These are phyloP conservation scores for Phlyctochytrium bullatum DNA, from an alignment of 192 early-diverging fungal species.

Conservation along the genomic window DNA sequence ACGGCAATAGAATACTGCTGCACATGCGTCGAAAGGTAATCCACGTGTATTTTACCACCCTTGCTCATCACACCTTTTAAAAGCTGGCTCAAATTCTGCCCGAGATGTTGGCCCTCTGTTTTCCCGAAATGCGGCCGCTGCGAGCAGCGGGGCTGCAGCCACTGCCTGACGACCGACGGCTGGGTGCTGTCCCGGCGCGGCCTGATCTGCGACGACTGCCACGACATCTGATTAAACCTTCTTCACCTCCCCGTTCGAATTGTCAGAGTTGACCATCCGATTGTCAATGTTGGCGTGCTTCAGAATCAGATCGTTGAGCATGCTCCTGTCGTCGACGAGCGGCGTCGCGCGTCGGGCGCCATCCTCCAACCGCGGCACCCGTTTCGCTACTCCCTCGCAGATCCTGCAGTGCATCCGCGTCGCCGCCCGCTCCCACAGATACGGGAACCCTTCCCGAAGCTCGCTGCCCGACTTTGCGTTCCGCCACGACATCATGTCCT, in stretches of 20 bases:
- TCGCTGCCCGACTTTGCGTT: not conserved
- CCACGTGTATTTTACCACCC: not conserved
- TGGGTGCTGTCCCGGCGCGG: not conserved
- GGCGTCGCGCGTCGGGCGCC: not conserved
- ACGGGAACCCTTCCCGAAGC: not conserved
- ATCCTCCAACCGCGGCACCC: no score
- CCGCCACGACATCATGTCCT: constrained; percentile 1
- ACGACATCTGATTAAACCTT: not conserved
- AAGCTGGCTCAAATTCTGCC: not conserved
- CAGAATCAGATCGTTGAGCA: not conserved
- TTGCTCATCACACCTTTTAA: not conserved
- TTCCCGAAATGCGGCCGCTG: not conserved
- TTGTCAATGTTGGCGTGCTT: not conserved
- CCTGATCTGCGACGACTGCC: not conserved
- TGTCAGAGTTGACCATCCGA: not conserved
- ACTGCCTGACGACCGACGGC: not conserved
- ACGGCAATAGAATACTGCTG: not conserved
- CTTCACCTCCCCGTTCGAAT: not conserved
- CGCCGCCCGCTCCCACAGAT: not conserved
- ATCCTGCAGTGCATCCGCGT: not conserved
- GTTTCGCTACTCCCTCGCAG: not conserved
- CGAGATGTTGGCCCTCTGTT: not conserved
- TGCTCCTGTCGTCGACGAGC: not conserved
- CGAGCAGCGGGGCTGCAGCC: not conserved
- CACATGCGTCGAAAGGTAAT: not conserved